Percentiles rank a stretch among this genome's conserved stretches.
Evolutionary conservation across 2,329 filamentous ascomycete species (phyloP).

Genomic region (Penicillium vulpinum): DNA sequence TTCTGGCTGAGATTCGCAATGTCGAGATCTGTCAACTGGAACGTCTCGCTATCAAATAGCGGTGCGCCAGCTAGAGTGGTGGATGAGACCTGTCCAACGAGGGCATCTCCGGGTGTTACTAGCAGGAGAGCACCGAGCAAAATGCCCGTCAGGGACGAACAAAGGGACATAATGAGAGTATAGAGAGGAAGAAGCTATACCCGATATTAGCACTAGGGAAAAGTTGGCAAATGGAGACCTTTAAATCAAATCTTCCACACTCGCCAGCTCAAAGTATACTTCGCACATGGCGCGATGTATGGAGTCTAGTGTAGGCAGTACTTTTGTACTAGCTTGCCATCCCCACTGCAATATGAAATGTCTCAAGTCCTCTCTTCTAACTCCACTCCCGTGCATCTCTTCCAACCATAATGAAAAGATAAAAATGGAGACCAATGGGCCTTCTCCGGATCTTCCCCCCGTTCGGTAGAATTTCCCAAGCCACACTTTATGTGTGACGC

Average conservation of each 20-base stretch:
- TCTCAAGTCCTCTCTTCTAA: background rate
- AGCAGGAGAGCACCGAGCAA: conserved; percentile 18
- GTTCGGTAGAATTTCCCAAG: background rate
- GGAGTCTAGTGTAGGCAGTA: background rate
- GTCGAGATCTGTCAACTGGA: conserved; percentile 28
- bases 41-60: conserved; percentile 26
- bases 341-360: background rate
- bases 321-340: background rate
- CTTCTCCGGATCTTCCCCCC: background rate
- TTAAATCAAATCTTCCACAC: background rate
- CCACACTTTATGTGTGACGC: background rate
- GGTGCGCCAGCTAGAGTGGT: conserved; percentile 20
- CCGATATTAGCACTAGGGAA: background rate
- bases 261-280: background rate
- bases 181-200: background rate
- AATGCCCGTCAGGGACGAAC: conserved; percentile 5
- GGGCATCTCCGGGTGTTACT: conserved; percentile 11
- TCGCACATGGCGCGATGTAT: background rate
- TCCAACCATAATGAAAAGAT: background rate
- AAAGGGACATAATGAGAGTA: conserved; percentile 10
- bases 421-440: background rate
- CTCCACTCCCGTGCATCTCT: background rate
- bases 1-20: conserved; percentile 16
- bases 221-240: background rate
- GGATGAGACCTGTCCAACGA: conserved; percentile 8